Percentiles rank a stretch among this genome's conserved stretches.
Conservation (phyloP, 805 yeast species). For the Zygosaccharomyces lentus region DNA sequence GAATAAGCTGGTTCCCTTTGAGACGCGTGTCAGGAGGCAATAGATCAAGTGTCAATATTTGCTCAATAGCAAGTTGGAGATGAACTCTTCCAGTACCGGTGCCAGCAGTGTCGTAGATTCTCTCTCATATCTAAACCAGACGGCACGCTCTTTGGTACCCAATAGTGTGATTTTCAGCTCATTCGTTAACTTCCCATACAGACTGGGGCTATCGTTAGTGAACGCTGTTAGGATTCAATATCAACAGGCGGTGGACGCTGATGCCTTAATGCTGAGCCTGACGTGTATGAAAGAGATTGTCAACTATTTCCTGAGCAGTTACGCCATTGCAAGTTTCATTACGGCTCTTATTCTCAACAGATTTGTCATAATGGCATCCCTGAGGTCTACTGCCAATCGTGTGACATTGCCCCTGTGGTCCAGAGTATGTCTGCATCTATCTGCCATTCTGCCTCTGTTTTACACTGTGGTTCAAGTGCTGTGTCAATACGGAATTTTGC, state of each 20-base stretch:
- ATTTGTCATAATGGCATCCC: slow-evolving; percentile 53
- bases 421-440: slow-evolving; percentile 32
- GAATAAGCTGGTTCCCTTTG: background rate
- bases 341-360: slow-evolving; percentile 57
- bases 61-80: background rate
- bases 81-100: background rate
- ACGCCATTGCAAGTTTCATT: slow-evolving; percentile 50
- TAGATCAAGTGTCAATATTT: background rate
- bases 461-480: slow-evolving; percentile 13
- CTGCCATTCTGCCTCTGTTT: slow-evolving; percentile 20
- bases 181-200: slow-evolving; percentile 23
- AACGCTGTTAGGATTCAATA: slow-evolving; percentile 26
- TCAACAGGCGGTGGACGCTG: slow-evolving; percentile 13
- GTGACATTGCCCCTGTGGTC: slow-evolving; percentile 27
- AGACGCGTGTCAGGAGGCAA: background rate
- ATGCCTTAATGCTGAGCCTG: slow-evolving; percentile 7
- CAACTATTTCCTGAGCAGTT: slow-evolving; percentile 46
- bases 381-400: slow-evolving; percentile 37
- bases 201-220: slow-evolving; percentile 19
- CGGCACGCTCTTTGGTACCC: slow-evolving; percentile 17
- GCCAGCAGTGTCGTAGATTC: slow-evolving; percentile 7
- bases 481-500: slow-evolving; percentile 11
- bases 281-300: slow-evolving; percentile 18
- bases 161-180: slow-evolving; percentile 15
- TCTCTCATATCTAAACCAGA: slow-evolving; percentile 27